Evolutionary conservation across 345 rosid species (phyloP).

Genomic region (Citrus inodora): DNA sequence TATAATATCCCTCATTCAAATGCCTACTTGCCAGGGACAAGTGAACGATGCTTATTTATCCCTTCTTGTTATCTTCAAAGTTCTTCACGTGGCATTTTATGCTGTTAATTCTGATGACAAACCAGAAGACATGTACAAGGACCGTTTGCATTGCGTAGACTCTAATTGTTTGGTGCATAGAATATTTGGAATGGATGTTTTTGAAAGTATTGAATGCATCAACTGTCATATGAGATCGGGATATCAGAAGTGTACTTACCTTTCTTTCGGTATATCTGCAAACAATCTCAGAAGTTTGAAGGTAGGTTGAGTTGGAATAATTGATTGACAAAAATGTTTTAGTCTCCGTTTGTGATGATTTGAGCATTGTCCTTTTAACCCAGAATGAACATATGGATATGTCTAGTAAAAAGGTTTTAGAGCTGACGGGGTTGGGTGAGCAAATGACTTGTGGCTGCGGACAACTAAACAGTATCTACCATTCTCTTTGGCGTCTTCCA

Average conservation of each 20-base stretch:
- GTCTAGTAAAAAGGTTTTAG: not conserved
- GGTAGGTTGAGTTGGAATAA: not conserved
- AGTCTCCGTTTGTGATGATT: not conserved
- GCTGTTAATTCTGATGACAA: not conserved
- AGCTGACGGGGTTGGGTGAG: not conserved
- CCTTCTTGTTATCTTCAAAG: not conserved
- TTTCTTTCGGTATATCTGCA: not conserved
- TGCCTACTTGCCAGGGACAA: too few relatives aligned
- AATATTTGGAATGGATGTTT: not conserved
- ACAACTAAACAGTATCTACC: not conserved
- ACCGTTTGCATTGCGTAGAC: not conserved
- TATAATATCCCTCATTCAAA: not conserved
- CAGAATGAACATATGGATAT: not conserved
- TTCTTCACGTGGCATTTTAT: not conserved
- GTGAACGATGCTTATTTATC: not conserved
- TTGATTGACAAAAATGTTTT: not conserved
- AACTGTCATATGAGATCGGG: not conserved
- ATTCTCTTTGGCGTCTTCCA: not conserved
- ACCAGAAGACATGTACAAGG: not conserved
- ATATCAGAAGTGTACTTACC: not conserved
- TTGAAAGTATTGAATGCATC: not conserved
- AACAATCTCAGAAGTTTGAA: not conserved
- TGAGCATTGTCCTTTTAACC: not conserved
- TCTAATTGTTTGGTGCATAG: not conserved
- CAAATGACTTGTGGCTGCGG: not conserved